Percentiles rank a stretch among this genome's conserved stretches.
phyloP scores from a whole-genome alignment of 768 basidiomycete genomes.

The Mycena kentingensis region DNA sequence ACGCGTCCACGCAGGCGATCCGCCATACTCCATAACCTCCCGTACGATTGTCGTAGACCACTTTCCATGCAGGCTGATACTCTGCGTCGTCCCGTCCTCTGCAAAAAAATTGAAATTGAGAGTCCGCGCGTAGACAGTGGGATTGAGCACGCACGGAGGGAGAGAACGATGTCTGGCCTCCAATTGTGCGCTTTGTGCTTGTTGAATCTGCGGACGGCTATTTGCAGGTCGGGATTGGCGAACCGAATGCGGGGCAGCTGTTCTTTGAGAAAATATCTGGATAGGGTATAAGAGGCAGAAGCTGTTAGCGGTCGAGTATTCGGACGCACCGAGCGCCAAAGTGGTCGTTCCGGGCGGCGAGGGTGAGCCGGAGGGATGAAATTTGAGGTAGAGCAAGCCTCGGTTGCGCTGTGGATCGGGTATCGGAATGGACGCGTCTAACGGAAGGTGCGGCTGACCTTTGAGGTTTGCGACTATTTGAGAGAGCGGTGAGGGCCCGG shows the following conservation, averaged over 20 bases:
- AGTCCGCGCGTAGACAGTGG: neutral
- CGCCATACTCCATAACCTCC: slow-evolving; percentile 71
- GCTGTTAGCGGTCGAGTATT: neutral
- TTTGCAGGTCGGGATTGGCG: slow-evolving; percentile 67
- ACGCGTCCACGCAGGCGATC: slow-evolving; percentile 27
- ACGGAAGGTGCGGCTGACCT: neutral
- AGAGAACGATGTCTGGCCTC: slow-evolving; percentile 61
- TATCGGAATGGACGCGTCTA: neutral
- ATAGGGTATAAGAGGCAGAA: slow-evolving; percentile 3
- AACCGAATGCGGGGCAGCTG: slow-evolving; percentile 78
- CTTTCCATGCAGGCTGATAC: slow-evolving; percentile 62
- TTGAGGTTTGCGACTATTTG: slow-evolving; percentile 15
- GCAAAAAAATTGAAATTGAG: neutral
- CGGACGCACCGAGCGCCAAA: slow-evolving; percentile 68
- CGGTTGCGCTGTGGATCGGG: slow-evolving; percentile 7
- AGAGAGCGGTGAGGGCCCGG: slow-evolving; percentile 13
- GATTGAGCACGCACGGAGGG: slow-evolving; percentile 56
- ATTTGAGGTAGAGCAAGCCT: slow-evolving; percentile 14
- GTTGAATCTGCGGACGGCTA: slow-evolving; percentile 55
- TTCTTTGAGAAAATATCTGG: slow-evolving; percentile 77
- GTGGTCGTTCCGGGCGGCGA: slow-evolving; percentile 67
- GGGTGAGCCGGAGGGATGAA: slow-evolving; percentile 38
- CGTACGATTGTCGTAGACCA: slow-evolving; percentile 68
- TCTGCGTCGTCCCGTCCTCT: slow-evolving; percentile 54
- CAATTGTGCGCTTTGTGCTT: slow-evolving; percentile 58